phyloP scores from a whole-genome alignment of 805 yeast genomes.

The Metschnikowia kofuensis region DNA sequence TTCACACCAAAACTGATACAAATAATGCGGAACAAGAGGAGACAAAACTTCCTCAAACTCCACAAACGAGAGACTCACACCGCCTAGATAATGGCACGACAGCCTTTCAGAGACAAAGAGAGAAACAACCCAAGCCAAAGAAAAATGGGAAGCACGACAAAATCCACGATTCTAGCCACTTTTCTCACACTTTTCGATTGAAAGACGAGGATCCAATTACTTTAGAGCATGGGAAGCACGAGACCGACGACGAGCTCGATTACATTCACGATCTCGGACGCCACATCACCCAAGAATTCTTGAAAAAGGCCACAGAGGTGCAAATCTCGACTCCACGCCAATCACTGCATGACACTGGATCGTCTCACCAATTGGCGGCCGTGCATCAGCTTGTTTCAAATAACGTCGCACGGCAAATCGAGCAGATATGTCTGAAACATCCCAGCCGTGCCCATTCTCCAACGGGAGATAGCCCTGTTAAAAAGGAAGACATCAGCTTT shows the following conservation, averaged over 20 bases:
- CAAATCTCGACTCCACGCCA: constrained; percentile 15
- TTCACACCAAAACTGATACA: too few species aligned
- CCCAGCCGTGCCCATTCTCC: constrained; percentile 11
- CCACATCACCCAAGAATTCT: constrained; percentile 31
- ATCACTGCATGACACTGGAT: background rate
- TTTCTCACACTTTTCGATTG: background rate
- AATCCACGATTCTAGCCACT: background rate
- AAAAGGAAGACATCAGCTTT: constrained; percentile 15
- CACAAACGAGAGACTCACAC: background rate
- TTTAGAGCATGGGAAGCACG: background rate
- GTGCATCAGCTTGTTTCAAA: constrained; percentile 31
- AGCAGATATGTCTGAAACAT: constrained; percentile 12
- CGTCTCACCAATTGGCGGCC: constrained; percentile 18
- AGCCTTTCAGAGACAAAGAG: too few species aligned
- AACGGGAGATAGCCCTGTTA: background rate
- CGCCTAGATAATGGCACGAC: too few species aligned
- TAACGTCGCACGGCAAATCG: constrained; percentile 30
- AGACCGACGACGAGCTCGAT: constrained; percentile 7
- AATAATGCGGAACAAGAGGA: too few species aligned
- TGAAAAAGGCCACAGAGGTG: constrained; percentile 32
- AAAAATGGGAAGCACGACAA: too few species aligned
- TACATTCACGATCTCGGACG: constrained; percentile 33
- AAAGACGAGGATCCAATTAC: background rate
- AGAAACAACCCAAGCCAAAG: too few species aligned
- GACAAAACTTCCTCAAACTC: background rate